A percentile compares a stretch with the other conserved stretches of the same genome.
Conservation (phyloP, 148 eudicot species). For the Camellia lanceoleosa region DNA sequence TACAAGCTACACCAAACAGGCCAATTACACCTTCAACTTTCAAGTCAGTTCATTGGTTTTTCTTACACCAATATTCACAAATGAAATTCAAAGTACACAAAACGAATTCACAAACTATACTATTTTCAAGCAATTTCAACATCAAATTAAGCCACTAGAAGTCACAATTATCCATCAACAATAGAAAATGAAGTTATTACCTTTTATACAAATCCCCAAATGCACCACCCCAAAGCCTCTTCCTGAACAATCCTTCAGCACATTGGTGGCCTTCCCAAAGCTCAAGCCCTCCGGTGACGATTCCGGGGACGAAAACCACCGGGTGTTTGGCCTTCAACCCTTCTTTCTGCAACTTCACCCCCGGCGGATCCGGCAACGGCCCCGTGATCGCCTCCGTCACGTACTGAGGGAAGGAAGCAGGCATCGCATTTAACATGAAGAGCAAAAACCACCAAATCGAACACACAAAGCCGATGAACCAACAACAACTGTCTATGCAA, state of each 20-base stretch:
- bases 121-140: not conserved
- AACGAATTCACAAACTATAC: not conserved
- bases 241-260: conserved; percentile 89
- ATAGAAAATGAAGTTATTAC: conserved; percentile 23
- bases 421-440: conserved; percentile 76
- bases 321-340: conserved; percentile 76
- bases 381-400: conserved; percentile 90
- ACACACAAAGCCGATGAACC: conserved; percentile 72
- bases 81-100: not conserved
- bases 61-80: not conserved
- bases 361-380: conserved; percentile 83
- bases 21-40: too few species aligned
- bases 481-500: conserved; percentile 74
- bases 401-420: conserved; percentile 81
- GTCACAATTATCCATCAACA: not conserved
- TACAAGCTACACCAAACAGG: too few species aligned
- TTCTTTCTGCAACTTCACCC: conserved; percentile 68
- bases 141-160: not conserved
- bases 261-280: conserved; percentile 94
- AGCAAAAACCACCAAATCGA: conserved; percentile 74
- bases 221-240: conserved; percentile 97
- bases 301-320: conserved; percentile 93
- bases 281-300: conserved; percentile 91
- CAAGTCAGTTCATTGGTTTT: too few species aligned
- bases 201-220: conserved; percentile 94